Base-by-base conservation (phyloP, 495 filamentous ascomycete genomes). In the Aeminium ludgeri region DNA sequence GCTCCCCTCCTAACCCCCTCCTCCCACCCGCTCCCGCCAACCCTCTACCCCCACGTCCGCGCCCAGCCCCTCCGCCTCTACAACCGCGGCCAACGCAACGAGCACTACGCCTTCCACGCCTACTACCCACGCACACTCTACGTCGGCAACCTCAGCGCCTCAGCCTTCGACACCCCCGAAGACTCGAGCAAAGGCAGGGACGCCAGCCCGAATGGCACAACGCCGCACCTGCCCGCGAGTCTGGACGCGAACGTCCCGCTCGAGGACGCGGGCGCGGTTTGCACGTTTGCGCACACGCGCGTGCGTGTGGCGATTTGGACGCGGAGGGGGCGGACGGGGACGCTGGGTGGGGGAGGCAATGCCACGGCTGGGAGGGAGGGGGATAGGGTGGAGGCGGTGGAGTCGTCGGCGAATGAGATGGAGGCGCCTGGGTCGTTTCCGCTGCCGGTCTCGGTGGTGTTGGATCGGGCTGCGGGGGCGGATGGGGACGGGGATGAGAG, bases 231-330 rank as follows among this genome's bases (percentile, higher is more conserved):
- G n/a, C n/a, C n/a, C n/a, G n/a, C n/a, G n/a, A n/a, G n/a, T n/a
- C n/a, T n/a, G n/a, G n/a, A n/a, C n/a, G 83, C 83, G 16, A 86
- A 85, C 0, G 64, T 72, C 2, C 58, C 61, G 13, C 59, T 72
- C 43, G 52, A 57, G 0, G 64, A 76, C 28, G 80, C 84, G n/a
- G 64, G 63, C 3, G 70, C 71, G 12, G 61, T 80, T 15, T 82
- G 87, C 44, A 89, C 81, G 12, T 93, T 80, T 74, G 63, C 78
- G 1, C 69, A 85, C 48, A 91, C 85, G 2, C 74, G 87, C 8
- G 84, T 91, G 59, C 73, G 83, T 7, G 82, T 96, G 4, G 76
- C 85, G 52, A 91, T 95, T 40, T 97, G 85, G 85, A 97, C 87
- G 18, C 6, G 20, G 23, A 39, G 32, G 15, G 28, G 15, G 12